These are phyloP conservation scores for Sphagnum contortum DNA, from an alignment of 225 moss, liverwort and hornwort genomes.

Conservation along the genomic window DNA sequence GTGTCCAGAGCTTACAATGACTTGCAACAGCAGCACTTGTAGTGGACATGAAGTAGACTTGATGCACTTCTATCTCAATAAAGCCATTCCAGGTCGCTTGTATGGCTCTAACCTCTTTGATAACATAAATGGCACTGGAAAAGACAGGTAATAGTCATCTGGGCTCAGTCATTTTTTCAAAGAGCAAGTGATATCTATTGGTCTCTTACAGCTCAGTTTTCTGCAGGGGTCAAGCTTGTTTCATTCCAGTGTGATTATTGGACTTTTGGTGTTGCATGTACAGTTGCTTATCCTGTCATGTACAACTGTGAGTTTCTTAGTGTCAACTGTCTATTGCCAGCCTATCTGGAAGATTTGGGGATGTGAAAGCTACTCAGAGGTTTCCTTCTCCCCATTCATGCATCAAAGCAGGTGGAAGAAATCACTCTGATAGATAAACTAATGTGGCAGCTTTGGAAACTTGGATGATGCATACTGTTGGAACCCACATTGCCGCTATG, in stretches of 20 bases:
- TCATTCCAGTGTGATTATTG: background rate
- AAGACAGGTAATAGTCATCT: conserved; percentile 48
- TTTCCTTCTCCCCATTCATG: no score
- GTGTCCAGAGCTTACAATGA: conserved; percentile 30
- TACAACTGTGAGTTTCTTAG: no score
- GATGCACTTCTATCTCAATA: conserved; percentile 61
- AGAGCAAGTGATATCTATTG: background rate
- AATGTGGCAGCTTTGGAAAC: conserved; percentile 64
- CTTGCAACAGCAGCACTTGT: conserved; percentile 65
- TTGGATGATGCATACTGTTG: conserved; percentile 69
- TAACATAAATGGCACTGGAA: conserved; percentile 81
- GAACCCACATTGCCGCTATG: conserved; percentile 69
- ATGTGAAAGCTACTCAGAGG: no score
- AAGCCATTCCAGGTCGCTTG: conserved; percentile 89
- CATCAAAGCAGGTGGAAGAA: no score
- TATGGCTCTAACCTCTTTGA: conserved; percentile 81
- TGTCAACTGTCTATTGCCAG: no score
- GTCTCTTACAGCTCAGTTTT: background rate
- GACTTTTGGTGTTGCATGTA: background rate
- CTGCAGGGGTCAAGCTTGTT: background rate
- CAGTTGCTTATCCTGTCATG: no score
- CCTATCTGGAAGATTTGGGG: no score
- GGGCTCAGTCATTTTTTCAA: conserved; percentile 1
- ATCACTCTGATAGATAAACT: background rate
- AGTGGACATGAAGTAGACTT: conserved; percentile 85